Evolutionary conservation across 2,329 filamentous ascomycete genomes (phyloP).

Genomic region (Chalaropsis thielavioides): DNA sequence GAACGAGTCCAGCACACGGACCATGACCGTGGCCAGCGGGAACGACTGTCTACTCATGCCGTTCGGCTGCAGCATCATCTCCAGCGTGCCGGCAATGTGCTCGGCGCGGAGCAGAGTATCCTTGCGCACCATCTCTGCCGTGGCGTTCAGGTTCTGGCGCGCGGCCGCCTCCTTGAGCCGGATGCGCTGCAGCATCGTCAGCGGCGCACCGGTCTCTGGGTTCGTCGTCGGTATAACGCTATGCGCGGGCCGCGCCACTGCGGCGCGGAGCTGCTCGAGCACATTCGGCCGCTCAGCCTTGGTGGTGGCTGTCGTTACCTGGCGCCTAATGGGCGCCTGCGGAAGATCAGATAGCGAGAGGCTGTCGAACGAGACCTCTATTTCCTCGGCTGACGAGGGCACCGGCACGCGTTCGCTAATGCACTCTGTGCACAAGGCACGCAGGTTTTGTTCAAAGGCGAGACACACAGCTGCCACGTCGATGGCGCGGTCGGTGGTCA

Average conservation of each 20-base stretch:
- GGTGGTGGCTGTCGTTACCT: constrained; percentile 19
- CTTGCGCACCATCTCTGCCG: constrained; percentile 43
- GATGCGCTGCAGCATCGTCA: constrained; percentile 62
- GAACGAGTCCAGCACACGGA: constrained; percentile 54
- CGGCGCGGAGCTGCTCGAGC: constrained; percentile 13
- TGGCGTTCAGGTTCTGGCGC: constrained; percentile 40
- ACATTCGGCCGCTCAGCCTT: constrained; percentile 37
- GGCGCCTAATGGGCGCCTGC: constrained; percentile 26
- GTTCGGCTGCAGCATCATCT: constrained; percentile 39
- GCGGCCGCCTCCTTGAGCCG: constrained; percentile 53
- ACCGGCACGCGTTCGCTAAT: constrained; percentile 20
- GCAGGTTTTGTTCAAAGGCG: constrained; percentile 40
- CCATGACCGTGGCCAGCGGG: constrained; percentile 46
- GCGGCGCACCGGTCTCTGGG: constrained; percentile 36
- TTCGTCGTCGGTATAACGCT: constrained; percentile 23
- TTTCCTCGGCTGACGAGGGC: constrained; percentile 7
- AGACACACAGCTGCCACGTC: constrained; percentile 39
- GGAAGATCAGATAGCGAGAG: constrained; percentile 38
- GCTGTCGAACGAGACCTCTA: constrained; percentile 35
- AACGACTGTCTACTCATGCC: constrained; percentile 48
- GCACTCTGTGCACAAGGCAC: constrained; percentile 29
- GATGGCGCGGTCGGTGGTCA: constrained; percentile 26
- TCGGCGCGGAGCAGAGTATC: constrained; percentile 51
- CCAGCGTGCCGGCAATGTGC: constrained; percentile 54
- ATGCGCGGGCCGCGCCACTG: constrained; percentile 23